These are phyloP conservation scores for Schwanniomyces sp. DNA, from an alignment of 805 yeast species.

Conservation along the genomic window DNA sequence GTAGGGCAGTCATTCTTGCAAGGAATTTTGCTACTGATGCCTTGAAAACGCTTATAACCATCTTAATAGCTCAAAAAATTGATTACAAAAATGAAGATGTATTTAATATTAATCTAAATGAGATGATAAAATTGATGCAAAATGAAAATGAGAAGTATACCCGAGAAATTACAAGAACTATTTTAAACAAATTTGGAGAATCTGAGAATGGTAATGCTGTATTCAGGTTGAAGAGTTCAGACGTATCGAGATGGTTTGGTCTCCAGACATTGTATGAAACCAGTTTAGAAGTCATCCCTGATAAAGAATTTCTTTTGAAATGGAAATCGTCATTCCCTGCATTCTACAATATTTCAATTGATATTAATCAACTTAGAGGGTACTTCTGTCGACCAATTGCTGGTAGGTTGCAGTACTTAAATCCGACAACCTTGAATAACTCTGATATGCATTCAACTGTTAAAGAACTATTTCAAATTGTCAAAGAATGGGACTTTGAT, in stretches of 20 bases:
- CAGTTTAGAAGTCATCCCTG: conserved; percentile 16
- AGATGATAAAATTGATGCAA: conserved; percentile 16
- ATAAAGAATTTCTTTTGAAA: conserved; percentile 59
- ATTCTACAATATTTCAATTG: conserved; percentile 59
- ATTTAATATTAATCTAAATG: conserved; percentile 10
- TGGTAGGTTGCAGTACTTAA: conserved; percentile 52
- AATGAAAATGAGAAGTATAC: conserved; percentile 30
- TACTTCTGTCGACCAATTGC: conserved; percentile 48
- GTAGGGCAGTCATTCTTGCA: conserved; percentile 33
- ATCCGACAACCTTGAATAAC: conserved; percentile 46
- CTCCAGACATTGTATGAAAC: conserved; percentile 40
- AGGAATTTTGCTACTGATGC: conserved; percentile 23
- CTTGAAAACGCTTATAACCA: conserved; percentile 24
- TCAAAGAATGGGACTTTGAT: conserved; percentile 37
- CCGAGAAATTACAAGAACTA: conserved; percentile 45
- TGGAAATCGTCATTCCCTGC: conserved; percentile 67
- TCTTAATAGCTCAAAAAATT: conserved; percentile 22
- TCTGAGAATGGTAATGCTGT: conserved; percentile 12
- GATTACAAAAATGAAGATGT: conserved; percentile 14
- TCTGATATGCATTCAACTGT: conserved; percentile 34
- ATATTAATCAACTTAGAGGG: conserved; percentile 55
- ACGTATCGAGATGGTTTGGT: conserved; percentile 66
- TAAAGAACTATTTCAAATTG: conserved; percentile 30
- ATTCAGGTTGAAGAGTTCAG: conserved; percentile 40
- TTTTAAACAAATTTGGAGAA: conserved; percentile 47